phyloP scores from a whole-genome alignment of 352 stramenopile species.

The Globisporangium nunn region DNA sequence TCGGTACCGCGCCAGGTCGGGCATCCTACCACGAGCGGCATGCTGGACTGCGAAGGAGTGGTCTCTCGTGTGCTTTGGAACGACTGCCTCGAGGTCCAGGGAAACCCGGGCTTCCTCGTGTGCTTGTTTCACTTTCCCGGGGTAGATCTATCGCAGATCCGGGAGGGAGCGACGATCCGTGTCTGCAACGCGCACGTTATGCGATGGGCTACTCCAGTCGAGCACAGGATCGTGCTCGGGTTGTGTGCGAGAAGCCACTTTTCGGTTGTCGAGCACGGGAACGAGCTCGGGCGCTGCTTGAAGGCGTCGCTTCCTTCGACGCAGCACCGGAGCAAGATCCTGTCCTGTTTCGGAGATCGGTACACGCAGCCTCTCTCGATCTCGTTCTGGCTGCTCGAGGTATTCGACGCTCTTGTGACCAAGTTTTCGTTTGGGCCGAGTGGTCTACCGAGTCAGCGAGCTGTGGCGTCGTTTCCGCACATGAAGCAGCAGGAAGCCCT shows the following conservation, averaged over 20 bases:
- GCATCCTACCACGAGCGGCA: background rate
- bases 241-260: slow-evolving; percentile 33
- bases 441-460: background rate
- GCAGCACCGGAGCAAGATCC: slow-evolving; percentile 1
- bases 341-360: slow-evolving; percentile 7
- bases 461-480: slow-evolving; percentile 5
- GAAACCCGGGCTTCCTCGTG: slow-evolving; percentile 17
- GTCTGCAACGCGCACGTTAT: slow-evolving; percentile 25
- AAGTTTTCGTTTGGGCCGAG: slow-evolving; percentile 10
- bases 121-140: slow-evolving; percentile 34
- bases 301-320: background rate
- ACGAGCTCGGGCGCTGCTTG: background rate
- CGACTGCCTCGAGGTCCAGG: slow-evolving; percentile 32
- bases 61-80: slow-evolving; percentile 29
- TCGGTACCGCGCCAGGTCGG: background rate
- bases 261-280: slow-evolving; percentile 10
- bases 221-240: slow-evolving; percentile 23
- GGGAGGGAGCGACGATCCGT: slow-evolving; percentile 19
- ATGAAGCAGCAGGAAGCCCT: slow-evolving; percentile 5
- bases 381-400: slow-evolving; percentile 8
- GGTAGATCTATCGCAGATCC: slow-evolving; percentile 20
- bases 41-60: slow-evolving; percentile 26
- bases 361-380: slow-evolving; percentile 1
- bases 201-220: slow-evolving; percentile 21
- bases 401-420: slow-evolving; percentile 6